These are phyloP conservation scores for Neurospora sp. DNA, from an alignment of 2,329 filamentous ascomycete genomes.

Conservation along the genomic window DNA sequence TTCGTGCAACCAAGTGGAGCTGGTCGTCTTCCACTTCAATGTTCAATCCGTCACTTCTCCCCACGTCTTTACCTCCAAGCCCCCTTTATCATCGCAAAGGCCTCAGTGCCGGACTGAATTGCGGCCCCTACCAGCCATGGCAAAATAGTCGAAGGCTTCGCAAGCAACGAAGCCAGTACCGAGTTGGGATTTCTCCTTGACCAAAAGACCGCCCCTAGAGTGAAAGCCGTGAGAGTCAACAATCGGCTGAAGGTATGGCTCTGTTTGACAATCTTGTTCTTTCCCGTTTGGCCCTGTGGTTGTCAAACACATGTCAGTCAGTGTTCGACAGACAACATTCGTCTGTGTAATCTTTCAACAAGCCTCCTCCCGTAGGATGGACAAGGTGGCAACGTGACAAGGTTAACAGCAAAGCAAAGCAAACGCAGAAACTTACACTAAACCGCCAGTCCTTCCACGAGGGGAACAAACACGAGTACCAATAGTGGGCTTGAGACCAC, in stretches of 20 bases:
- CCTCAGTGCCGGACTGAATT: conserved; percentile 4
- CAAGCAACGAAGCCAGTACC: background rate
- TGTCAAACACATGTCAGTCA: background rate
- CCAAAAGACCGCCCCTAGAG: conserved; percentile 3
- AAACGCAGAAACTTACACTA: conserved; percentile 18
- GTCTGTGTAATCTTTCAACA: background rate
- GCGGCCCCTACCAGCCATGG: background rate
- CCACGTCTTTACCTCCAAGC: conserved; percentile 1
- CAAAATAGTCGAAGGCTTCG: background rate
- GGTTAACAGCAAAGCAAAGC: background rate
- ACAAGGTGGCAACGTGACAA: too few species aligned
- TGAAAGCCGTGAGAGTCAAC: background rate
- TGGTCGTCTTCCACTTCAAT: background rate
- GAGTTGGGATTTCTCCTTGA: background rate
- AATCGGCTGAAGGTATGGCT: background rate
- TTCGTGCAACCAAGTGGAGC: too few species aligned
- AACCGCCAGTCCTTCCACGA: conserved; percentile 24
- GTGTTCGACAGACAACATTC: background rate
- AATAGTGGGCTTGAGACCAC: conserved; percentile 25
- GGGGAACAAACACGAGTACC: conserved; percentile 29
- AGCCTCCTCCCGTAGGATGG: too few species aligned
- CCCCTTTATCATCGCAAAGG: conserved; percentile 8
- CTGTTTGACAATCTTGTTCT: conserved; percentile 2
- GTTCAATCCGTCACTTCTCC: background rate
- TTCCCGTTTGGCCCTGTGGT: conserved; percentile 1